Base-by-base conservation (phyloP, 768 basidiomycete genomes). In the Postia placenta region DNA sequence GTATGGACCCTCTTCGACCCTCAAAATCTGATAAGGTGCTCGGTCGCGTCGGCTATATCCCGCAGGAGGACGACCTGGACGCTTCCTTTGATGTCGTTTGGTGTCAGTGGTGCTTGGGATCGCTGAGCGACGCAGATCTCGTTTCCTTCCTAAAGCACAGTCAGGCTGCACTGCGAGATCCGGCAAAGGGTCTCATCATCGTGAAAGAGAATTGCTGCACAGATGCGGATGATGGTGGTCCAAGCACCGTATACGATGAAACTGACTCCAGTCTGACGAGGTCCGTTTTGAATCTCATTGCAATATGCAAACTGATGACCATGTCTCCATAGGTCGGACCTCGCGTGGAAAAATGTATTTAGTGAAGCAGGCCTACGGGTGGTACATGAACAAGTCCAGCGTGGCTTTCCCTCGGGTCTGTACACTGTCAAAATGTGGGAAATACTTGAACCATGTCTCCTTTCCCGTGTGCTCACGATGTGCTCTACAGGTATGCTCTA, bases 101-200 rank as follows among this genome's bases (percentile, higher is more conserved):
- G 94, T 91, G 90, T 59, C 95, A 99, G 65, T 98, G 95, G 95
- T 95, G 94, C 69, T 75, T 97, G 14, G 89, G 91, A 2, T 89
- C 94, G 69, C 74, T 96, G 50, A 78, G 73, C 47, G 83, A 94
- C 62, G 60, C 63, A 6, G 88, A 95, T 62, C 77, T 97, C 20
- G 75, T 91, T 23, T 64, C 69, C 2, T 97, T 97, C 69, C 74
- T 97, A 55, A 69, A 74, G 56, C 72, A 82, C 41, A 75, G 83
- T 52, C 73, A 74, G 41, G 68, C 66, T 2, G 80, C 91, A 0
- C 63, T 97, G 49, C 72, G 83, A n/a, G 60, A 63, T 41, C 60
- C 58, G 27, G 66, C 60, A 1, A 57, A 66, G 36, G 82, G 85
- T 47, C 51, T 89, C 33, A 85, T 98, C 46, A 74, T 97, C 12